A percentile compares a stretch with the other conserved stretches of the same genome.
These are phyloP conservation scores for Penicillium riverlandense DNA, from an alignment of 495 filamentous ascomycete genomes.

Conservation along the genomic window DNA sequence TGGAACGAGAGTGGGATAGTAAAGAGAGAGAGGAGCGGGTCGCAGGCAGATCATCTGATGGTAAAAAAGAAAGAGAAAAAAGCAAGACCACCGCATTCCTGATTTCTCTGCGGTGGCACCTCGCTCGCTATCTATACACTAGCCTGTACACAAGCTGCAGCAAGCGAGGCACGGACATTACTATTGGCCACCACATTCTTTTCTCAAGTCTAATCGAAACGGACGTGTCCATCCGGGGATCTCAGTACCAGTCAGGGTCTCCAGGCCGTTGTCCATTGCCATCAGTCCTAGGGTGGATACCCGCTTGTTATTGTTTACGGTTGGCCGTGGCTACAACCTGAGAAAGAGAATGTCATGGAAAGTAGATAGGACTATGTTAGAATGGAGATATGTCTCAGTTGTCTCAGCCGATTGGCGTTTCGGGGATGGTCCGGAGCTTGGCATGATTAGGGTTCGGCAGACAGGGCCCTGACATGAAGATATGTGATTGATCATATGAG, in stretches of 20 bases:
- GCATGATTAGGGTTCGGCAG: too few relatives aligned
- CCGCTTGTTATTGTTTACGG: too few relatives aligned
- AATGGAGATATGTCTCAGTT: background rate
- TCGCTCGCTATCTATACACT: too few relatives aligned
- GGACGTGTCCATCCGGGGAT: slow-evolving; percentile 15
- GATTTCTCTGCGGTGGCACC: too few relatives aligned
- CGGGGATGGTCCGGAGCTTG: too few relatives aligned
- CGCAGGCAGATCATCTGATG: too few relatives aligned
- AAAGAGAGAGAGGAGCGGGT: slow-evolving; percentile 4
- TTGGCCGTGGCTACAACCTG: too few relatives aligned
- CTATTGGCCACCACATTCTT: background rate
- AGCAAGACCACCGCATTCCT: background rate
- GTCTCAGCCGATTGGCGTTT: background rate
- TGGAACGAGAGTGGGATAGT: slow-evolving; percentile 3
- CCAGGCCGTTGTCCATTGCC: background rate
- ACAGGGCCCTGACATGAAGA: too few relatives aligned
- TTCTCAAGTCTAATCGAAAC: background rate
- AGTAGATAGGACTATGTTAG: too few relatives aligned
- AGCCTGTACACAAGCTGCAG: too few relatives aligned
- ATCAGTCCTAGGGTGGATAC: background rate
- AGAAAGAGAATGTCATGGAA: too few relatives aligned
- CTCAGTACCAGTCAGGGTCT: background rate
- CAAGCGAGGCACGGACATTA: background rate
- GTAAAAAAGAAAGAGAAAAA: slow-evolving; percentile 4
- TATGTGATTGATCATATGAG: too few relatives aligned